Conservation (phyloP, 2,329 filamentous ascomycete species). For the Neofusicoccum cordaticola region DNA sequence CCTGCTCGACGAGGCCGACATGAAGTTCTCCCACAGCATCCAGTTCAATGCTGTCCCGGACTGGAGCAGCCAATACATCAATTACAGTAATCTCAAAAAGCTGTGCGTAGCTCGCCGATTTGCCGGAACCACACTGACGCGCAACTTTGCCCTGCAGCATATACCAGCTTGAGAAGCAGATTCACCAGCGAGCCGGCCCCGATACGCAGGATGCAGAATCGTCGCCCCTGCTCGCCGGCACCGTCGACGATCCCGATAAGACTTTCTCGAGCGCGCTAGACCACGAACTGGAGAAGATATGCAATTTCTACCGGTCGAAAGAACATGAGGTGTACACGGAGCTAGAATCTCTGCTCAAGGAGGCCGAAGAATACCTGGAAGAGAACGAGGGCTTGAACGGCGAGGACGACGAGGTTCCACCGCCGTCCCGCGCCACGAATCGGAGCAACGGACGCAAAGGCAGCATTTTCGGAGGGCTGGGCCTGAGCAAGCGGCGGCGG, state of each 20-base stretch:
- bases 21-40: conserved; percentile 99
- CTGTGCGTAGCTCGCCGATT: conserved; percentile 58
- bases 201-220: conserved; percentile 71
- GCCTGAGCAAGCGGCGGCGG: conserved; percentile 45
- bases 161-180: conserved; percentile 86
- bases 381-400: conserved; percentile 44
- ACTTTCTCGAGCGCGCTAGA: conserved; percentile 81
- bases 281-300: conserved; percentile 89
- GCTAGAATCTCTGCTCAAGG: conserved; percentile 70
- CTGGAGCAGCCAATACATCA: conserved; percentile 97
- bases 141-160: conserved; percentile 57
- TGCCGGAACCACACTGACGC: neutral
- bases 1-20: conserved; percentile 75
- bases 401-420: conserved; percentile 37
- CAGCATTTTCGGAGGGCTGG: conserved; percentile 55
- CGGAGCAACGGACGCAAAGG: conserved; percentile 39
- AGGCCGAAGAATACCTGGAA: conserved; percentile 67
- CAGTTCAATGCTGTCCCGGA: conserved; percentile 99
- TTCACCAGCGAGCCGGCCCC: conserved; percentile 58
- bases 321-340: conserved; percentile 84
- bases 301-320: conserved; percentile 84
- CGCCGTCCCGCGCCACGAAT: conserved; percentile 28
- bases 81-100: conserved; percentile 98
- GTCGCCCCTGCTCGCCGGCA: conserved; percentile 71
- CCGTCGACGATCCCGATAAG: conserved; percentile 67